Percentiles rank a stretch among this genome's conserved stretches.
These are phyloP conservation scores for Pleurotus ostreatus DNA, from an alignment of 768 basidiomycete species.

Conservation along the genomic window DNA sequence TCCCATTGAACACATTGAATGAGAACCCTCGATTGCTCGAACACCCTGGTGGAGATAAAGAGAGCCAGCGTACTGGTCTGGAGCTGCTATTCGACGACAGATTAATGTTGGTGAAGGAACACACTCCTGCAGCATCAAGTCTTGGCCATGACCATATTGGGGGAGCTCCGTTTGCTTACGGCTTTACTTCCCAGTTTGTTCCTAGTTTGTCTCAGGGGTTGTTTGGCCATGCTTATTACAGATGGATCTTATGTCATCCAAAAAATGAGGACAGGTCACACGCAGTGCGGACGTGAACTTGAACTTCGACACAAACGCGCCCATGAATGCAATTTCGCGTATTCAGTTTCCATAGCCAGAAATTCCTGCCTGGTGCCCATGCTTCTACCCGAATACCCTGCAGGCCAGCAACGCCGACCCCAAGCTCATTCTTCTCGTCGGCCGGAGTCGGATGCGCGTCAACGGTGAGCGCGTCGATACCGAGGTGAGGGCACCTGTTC, in stretches of 20 bases:
- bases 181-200: neutral
- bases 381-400: neutral
- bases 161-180: too few species aligned
- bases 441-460: neutral
- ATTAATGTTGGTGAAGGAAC: too few species aligned
- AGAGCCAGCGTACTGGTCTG: too few species aligned
- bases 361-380: neutral
- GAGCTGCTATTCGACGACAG: too few species aligned
- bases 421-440: neutral
- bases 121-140: too few species aligned
- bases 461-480: neutral
- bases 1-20: too few species aligned
- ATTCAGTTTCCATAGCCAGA: conserved; percentile 4
- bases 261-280: neutral
- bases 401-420: neutral
- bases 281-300: neutral
- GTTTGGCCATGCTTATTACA: neutral
- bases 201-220: neutral
- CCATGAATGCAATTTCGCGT: conserved; percentile 8
- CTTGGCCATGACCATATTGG: too few species aligned
- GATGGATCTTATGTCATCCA: neutral
- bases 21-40: too few species aligned
- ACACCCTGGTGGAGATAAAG: too few species aligned
- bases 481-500: neutral
- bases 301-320: neutral